phyloP scores from a whole-genome alignment of 2,329 filamentous ascomycete species.

The Colletotrichum sidae region DNA sequence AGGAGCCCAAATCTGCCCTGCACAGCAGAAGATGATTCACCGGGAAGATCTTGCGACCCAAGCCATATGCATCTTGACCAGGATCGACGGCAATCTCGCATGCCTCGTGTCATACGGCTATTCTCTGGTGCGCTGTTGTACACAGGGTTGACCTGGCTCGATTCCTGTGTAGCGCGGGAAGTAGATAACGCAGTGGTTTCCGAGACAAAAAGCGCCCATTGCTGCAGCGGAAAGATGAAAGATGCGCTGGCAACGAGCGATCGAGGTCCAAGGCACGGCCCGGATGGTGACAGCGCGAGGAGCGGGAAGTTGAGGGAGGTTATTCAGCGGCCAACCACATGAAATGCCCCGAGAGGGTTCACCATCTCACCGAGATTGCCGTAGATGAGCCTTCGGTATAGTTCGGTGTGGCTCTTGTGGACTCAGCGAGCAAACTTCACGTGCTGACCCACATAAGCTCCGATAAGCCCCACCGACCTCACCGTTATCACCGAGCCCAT shows the following conservation, averaged over 20 bases:
- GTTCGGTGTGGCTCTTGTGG: neutral
- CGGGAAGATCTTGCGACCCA: slow-evolving; percentile 12
- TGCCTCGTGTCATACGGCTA: slow-evolving; percentile 24
- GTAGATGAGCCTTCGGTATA: fast-evolving
- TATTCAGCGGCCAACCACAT: slow-evolving; percentile 33
- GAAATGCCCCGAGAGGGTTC: slow-evolving; percentile 17
- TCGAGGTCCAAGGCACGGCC: slow-evolving; percentile 16
- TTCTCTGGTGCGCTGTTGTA: slow-evolving; percentile 30
- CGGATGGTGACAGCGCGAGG: slow-evolving; percentile 21
- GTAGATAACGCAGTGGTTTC: neutral
- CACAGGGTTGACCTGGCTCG: slow-evolving; percentile 12
- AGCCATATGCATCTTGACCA: slow-evolving; percentile 7
- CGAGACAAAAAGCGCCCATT: neutral
- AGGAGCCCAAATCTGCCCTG: too few relatives aligned
- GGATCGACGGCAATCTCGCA: slow-evolving; percentile 32
- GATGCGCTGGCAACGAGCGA: neutral
- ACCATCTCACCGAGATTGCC: slow-evolving; percentile 5
- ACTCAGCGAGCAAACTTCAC: neutral
- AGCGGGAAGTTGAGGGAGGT: slow-evolving; percentile 33
- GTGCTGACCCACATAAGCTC: slow-evolving; percentile 21
- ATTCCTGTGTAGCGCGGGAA: neutral
- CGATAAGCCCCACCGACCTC: slow-evolving; percentile 26
- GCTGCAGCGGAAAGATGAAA: neutral
- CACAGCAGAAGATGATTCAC: neutral
- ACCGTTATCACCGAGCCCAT: slow-evolving; percentile 32